Base-by-base conservation (phyloP, 768 basidiomycete genomes). In the Coprinopsis strossmayeri region DNA sequence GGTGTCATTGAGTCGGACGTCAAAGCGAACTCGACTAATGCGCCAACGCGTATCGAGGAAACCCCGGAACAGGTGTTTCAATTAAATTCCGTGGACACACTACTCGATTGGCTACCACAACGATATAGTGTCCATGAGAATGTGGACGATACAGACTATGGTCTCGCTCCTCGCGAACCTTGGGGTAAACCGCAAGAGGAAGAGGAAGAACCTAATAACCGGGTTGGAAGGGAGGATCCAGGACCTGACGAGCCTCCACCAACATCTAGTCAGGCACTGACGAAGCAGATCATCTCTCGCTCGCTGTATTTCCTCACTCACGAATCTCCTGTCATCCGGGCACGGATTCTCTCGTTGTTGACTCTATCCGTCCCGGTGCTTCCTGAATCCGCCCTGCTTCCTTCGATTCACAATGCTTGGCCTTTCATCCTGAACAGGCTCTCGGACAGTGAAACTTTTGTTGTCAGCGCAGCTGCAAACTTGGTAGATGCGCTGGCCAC, bases 301-400 rank as follows among this genome's bases (percentile, higher is more conserved):
- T 91, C 91, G 0, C 64, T 91, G 11, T 91, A 84, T 65, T 96
- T 96, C 69, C 77, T 98, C 23, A 91, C 95, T 0, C 95, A 99
- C 56, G 72, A 79, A 4, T 94, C 94, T 9, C 78, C 94, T 0
- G 74, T 83, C 55, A 86, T 98, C 51, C 88, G 94, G 9, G 81
- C 88, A 2, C 81, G 84, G 17, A 89, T 98, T 39, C 72, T 98
- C 43, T 67, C 73, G 1, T 73, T 99, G 12, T 69, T 99, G 34
- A 69, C 78, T 11, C 77, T 81, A 1, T 82, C 93, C 1, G 79
- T 89, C 2, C 78, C 86, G 0, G 81, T 93, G 4, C 70, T 83
- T 18, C 76, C 76, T 0, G 84, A 84, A 57, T 78, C 82, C 11
- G 79, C 85, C 13, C 75, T 97, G 15, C 76, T 98, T 34, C 88